Evolutionary conservation across 2,329 filamentous ascomycete species (phyloP).

Genomic region (Stagonosporopsis cucurbitacearum): DNA sequence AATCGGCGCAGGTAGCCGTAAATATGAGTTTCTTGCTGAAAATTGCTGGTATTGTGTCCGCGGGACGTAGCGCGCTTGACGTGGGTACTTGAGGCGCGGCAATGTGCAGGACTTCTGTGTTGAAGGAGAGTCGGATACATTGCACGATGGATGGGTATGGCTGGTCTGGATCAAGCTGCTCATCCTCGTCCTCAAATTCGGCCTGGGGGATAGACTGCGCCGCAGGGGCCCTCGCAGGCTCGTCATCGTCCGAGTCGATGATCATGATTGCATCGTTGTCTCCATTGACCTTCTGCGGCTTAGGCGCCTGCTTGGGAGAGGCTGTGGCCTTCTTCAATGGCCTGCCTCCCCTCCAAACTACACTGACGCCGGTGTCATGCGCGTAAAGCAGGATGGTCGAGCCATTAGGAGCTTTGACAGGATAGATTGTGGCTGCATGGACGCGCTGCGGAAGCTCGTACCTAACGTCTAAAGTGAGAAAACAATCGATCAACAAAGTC

Average conservation of each 20-base stretch:
- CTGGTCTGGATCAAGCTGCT: conserved; percentile 63
- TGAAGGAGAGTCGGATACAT: conserved; percentile 62
- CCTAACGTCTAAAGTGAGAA: conserved; percentile 47
- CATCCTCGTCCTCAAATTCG: conserved; percentile 62
- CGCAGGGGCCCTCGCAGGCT: conserved; percentile 37
- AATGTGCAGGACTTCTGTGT: conserved; percentile 60
- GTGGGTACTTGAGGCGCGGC: conserved; percentile 55
- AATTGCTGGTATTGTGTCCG: conserved; percentile 53
- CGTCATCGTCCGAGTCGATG: conserved; percentile 64
- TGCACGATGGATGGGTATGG: conserved; percentile 63
- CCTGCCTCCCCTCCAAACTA: conserved; percentile 67
- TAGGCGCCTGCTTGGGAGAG: conserved; percentile 37
- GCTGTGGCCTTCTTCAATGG: conserved; percentile 49
- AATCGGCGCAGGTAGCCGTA: conserved; percentile 63
- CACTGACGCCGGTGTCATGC: conserved; percentile 62
- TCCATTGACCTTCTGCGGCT: conserved; percentile 51
- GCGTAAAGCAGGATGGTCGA: conserved; percentile 68
- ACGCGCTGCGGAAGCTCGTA: conserved; percentile 67
- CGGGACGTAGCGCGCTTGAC: conserved; percentile 38
- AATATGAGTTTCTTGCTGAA: conserved; percentile 61
- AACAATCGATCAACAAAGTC: neutral
- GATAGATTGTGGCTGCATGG: conserved; percentile 64
- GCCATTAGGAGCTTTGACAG: conserved; percentile 64
- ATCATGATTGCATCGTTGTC: conserved; percentile 59
- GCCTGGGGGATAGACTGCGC: conserved; percentile 36